Evolutionary conservation across 2,329 filamentous ascomycete genomes (phyloP).

Genomic region (Fusarium nodosum): DNA sequence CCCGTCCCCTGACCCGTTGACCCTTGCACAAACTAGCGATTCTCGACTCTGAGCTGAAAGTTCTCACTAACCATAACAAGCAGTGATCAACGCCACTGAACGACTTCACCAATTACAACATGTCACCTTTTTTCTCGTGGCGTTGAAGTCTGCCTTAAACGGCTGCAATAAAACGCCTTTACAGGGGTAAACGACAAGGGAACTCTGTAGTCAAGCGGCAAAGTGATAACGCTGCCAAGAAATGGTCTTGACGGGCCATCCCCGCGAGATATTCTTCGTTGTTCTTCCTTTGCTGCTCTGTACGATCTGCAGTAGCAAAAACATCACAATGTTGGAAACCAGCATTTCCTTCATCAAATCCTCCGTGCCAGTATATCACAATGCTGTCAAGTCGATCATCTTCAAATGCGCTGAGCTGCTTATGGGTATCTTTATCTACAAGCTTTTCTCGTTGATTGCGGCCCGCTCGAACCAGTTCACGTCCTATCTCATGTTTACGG

Average conservation of each 20-base stretch:
- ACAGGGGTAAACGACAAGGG: not conserved
- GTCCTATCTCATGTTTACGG: constrained; percentile 42
- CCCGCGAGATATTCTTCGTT: not conserved
- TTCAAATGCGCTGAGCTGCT: constrained; percentile 39
- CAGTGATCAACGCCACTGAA: not conserved
- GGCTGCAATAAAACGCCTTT: not conserved
- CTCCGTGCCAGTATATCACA: constrained; percentile 36
- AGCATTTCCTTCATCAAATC: constrained; percentile 21
- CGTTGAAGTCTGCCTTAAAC: not conserved
- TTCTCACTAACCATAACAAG: not conserved
- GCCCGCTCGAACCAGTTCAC: constrained; percentile 39
- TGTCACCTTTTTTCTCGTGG: not conserved
- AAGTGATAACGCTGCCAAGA: not conserved
- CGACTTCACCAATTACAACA: not conserved
- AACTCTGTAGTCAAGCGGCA: not conserved
- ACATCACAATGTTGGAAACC: constrained; percentile 28
- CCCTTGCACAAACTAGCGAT: constrained; percentile 1
- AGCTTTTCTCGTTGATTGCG: constrained; percentile 32
- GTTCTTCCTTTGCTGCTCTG: not conserved
- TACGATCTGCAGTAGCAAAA: too few species aligned
- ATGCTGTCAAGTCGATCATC: constrained; percentile 38
- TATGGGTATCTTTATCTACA: constrained; percentile 38
- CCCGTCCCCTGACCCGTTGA: not conserved
- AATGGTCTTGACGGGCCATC: not conserved
- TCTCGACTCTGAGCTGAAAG: constrained; percentile 12